These are phyloP conservation scores for Penicillium turbatum DNA, from an alignment of 495 filamentous ascomycete genomes.

Conservation along the genomic window DNA sequence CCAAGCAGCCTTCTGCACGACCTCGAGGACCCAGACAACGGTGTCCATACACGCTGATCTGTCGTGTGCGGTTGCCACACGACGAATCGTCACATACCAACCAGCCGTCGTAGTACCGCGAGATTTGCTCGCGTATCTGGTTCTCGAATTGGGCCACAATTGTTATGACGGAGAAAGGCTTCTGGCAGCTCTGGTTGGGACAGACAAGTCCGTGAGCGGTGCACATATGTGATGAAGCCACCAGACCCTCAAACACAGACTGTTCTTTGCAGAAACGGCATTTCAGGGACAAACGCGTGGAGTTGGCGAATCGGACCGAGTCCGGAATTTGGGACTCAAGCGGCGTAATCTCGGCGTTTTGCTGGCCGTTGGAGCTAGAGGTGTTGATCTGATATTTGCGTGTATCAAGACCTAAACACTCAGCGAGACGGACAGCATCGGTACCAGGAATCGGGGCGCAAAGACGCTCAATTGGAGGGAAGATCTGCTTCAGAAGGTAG, in stretches of 20 bases:
- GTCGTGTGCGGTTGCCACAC: constrained; percentile 82
- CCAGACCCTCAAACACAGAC: constrained; percentile 71
- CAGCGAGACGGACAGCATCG: constrained; percentile 79
- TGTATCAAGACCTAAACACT: constrained; percentile 87
- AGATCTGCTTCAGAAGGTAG: constrained; percentile 97
- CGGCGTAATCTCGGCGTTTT: constrained; percentile 64
- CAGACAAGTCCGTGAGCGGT: constrained; percentile 73
- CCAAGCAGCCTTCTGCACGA: constrained; percentile 75
- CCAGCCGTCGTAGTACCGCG: constrained; percentile 88
- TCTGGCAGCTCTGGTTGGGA: constrained; percentile 54
- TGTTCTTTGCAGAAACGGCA: constrained; percentile 74
- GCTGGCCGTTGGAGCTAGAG: constrained; percentile 48
- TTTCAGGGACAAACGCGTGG: constrained; percentile 66
- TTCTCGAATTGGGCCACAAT: constrained; percentile 82
- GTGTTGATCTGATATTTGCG: constrained; percentile 76
- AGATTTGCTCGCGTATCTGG: constrained; percentile 70
- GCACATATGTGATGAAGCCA: constrained; percentile 51
- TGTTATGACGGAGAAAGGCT: constrained; percentile 62
- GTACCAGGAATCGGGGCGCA: constrained; percentile 94
- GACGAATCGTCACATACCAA: constrained; percentile 82
- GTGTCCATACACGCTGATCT: constrained; percentile 87
- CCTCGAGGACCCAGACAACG: constrained; percentile 84
- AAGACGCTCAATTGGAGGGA: constrained; percentile 95
- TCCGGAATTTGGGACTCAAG: constrained; percentile 94
- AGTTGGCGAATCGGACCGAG: constrained; percentile 71